Percentiles rank a stretch among this genome's conserved stretches.
phyloP scores from a whole-genome alignment of 2,329 filamentous ascomycete species.

The Nothophoma quercina region DNA sequence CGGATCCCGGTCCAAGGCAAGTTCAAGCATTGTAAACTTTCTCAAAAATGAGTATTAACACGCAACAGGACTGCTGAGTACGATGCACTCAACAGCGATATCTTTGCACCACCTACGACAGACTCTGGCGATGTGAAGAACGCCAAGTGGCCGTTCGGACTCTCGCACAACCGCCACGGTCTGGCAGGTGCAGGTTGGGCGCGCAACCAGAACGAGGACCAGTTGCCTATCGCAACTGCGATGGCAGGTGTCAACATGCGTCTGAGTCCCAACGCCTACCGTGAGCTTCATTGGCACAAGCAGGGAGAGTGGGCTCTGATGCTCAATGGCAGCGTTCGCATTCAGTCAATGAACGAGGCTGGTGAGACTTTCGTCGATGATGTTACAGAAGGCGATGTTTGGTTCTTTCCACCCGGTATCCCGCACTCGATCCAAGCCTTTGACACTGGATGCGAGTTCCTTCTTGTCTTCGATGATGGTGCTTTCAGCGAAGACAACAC shows the following conservation, averaged over 20 bases:
- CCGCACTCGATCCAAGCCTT: slow-evolving; percentile 61
- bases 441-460: slow-evolving; percentile 59
- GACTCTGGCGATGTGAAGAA: slow-evolving; percentile 51
- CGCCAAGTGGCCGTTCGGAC: slow-evolving; percentile 53
- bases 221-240: slow-evolving; percentile 50
- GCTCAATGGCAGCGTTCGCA: slow-evolving; percentile 59
- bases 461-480: slow-evolving; percentile 68
- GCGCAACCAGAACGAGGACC: slow-evolving; percentile 50
- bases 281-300: slow-evolving; percentile 71
- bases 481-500: slow-evolving; percentile 67
- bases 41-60: background rate
- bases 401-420: slow-evolving; percentile 49
- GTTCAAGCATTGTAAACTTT: background rate
- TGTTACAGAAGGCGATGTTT: slow-evolving; percentile 51
- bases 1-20: slow-evolving; percentile 49
- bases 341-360: slow-evolving; percentile 61
- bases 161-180: slow-evolving; percentile 53
- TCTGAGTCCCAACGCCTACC: slow-evolving; percentile 58
- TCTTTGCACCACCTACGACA: slow-evolving; percentile 50
- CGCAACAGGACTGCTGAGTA: slow-evolving; percentile 25
- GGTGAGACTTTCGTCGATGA: slow-evolving; percentile 54
- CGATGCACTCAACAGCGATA: slow-evolving; percentile 51
- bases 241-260: slow-evolving; percentile 57
- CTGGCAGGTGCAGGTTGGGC: slow-evolving; percentile 52
- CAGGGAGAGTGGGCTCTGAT: slow-evolving; percentile 60